phyloP scores from a whole-genome alignment of 495 filamentous ascomycete species.

The Podospora didyma region DNA sequence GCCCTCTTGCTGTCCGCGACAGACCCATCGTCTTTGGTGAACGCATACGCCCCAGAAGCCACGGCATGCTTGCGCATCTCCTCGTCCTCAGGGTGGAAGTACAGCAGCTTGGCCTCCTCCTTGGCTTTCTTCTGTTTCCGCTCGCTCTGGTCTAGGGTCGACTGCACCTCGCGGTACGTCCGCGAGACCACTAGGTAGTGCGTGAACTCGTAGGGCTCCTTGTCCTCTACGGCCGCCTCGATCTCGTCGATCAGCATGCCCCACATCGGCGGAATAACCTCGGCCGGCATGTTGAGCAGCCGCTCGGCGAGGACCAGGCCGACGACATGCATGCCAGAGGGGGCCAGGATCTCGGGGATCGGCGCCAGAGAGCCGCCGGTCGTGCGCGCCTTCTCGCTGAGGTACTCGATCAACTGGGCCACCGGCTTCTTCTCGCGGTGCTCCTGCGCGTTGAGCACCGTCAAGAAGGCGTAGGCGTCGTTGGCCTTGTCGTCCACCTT shows the following conservation, averaged over 20 bases:
- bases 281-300: conserved; percentile 89
- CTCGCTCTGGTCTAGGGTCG: conserved; percentile 64
- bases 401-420: conserved; percentile 65
- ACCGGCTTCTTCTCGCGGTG: conserved; percentile 73
- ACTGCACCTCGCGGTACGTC: conserved; percentile 83
- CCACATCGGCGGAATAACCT: conserved; percentile 95
- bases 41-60: conserved; percentile 64
- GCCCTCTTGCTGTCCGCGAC: conserved; percentile 86
- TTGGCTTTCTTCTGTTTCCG: conserved; percentile 77
- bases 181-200: conserved; percentile 90
- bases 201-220: conserved; percentile 88
- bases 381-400: conserved; percentile 54
- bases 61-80: conserved; percentile 69
- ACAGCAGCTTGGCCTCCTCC: conserved; percentile 56
- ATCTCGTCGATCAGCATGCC: conserved; percentile 92
- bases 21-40: conserved; percentile 73
- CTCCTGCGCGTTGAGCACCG: conserved; percentile 78
- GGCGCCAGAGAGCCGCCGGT: conserved; percentile 1
- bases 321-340: conserved; percentile 37
- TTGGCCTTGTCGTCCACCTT: conserved; percentile 92
- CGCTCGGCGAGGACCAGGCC: conserved; percentile 88
- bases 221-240: conserved; percentile 80
- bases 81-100: conserved; percentile 98
- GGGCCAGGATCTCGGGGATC: conserved; percentile 18
- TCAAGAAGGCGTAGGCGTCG: conserved; percentile 93